phyloP scores from a whole-genome alignment of 495 filamentous ascomycete species.

The Penicillium samsonianum region DNA sequence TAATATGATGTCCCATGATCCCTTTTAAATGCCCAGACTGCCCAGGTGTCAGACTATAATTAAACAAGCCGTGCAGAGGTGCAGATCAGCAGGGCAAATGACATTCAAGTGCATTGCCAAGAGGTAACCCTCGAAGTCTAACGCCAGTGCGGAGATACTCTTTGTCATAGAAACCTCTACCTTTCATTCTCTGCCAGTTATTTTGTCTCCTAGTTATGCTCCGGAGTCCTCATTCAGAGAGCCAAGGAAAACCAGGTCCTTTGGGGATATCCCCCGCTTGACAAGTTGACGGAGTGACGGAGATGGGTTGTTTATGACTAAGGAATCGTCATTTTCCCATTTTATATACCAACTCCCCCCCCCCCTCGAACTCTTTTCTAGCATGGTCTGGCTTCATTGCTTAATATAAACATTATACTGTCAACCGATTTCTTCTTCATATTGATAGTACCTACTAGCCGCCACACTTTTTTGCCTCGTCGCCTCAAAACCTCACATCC shows the following conservation, averaged over 20 bases:
- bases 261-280: slow-evolving; percentile 3
- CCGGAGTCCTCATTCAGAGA: background rate
- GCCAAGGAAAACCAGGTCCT: background rate
- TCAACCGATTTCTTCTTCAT: background rate
- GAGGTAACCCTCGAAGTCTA: slow-evolving; percentile 2
- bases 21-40: background rate
- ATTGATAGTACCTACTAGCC: background rate
- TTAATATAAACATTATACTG: slow-evolving; percentile 2
- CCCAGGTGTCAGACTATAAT: background rate
- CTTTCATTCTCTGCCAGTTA: background rate
- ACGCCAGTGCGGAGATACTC: slow-evolving; percentile 10
- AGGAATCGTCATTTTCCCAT: slow-evolving; percentile 1
- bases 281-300: background rate
- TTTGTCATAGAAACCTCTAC: slow-evolving; percentile 17
- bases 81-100: slow-evolving; percentile 12
- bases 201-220: background rate
- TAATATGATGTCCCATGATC: too few species aligned
- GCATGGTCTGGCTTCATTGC: background rate
- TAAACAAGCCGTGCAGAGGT: slow-evolving; percentile 4
- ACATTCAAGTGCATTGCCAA: slow-evolving; percentile 12
- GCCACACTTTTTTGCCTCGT: background rate
- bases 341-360: slow-evolving; percentile 14
- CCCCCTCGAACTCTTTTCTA: background rate
- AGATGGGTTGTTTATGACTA: slow-evolving; percentile 3
- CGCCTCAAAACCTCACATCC: slow-evolving; percentile 2